Percentiles rank a stretch among this genome's conserved stretches.
Conservation (phyloP, 1,139 yeast genomes). For the Hyphopichia burtonii region DNA sequence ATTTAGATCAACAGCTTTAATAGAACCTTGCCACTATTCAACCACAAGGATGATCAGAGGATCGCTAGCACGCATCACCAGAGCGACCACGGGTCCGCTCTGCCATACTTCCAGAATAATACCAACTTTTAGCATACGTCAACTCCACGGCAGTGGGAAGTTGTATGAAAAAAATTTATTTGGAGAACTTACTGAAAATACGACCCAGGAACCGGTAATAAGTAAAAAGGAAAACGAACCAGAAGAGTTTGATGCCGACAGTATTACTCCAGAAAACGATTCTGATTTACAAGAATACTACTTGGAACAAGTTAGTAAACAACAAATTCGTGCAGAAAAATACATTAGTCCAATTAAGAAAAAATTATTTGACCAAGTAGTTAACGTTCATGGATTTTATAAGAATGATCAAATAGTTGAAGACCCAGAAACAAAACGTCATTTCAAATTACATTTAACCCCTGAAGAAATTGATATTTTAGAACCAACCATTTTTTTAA, state of each 20-base stretch:
- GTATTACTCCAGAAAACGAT: constrained; percentile 31
- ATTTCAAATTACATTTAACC: constrained; percentile 57
- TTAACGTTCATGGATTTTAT: constrained; percentile 69
- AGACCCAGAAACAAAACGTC: constrained; percentile 42
- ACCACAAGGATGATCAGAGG: neutral
- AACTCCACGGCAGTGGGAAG: neutral
- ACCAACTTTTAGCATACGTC: neutral
- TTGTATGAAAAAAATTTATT: constrained; percentile 13
- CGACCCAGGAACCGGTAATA: constrained; percentile 6
- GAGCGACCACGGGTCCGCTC: neutral
- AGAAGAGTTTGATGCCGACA: constrained; percentile 11
- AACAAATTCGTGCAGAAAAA: constrained; percentile 32
- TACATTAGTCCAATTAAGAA: constrained; percentile 72
- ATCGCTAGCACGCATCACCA: neutral
- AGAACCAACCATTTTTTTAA: constrained; percentile 80
- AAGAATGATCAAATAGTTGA: constrained; percentile 58
- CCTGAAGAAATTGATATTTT: constrained; percentile 69
- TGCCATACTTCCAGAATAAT: neutral
- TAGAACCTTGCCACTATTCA: too few species aligned
- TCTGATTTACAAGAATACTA: constrained; percentile 34
- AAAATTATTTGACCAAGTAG: constrained; percentile 60
- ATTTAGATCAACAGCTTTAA: too few species aligned
- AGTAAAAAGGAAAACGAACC: constrained; percentile 9
- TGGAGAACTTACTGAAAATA: constrained; percentile 24
- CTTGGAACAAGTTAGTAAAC: constrained; percentile 24